These are phyloP conservation scores for Endocalyx cinctus DNA, from an alignment of 2,329 filamentous ascomycete species.

Conservation along the genomic window DNA sequence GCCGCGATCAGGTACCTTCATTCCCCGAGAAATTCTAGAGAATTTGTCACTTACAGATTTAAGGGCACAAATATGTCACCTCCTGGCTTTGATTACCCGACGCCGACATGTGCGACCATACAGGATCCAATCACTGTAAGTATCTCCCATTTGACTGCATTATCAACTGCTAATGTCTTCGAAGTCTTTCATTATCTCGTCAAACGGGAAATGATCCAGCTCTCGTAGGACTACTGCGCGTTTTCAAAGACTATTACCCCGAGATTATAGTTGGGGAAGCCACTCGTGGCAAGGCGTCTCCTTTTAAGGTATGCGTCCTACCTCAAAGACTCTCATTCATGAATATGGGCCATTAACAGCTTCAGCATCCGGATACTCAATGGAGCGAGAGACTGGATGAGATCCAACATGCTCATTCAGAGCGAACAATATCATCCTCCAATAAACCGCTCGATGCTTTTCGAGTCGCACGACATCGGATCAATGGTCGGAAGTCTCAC, in stretches of 20 bases:
- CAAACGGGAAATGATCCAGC: constrained; percentile 68
- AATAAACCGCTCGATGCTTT: constrained; percentile 50
- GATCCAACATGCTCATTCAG: constrained; percentile 57
- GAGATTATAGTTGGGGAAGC: constrained; percentile 77
- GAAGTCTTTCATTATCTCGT: constrained; percentile 52
- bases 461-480: constrained; percentile 54
- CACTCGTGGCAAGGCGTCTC: constrained; percentile 54
- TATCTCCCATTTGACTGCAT: constrained; percentile 1
- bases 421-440: constrained; percentile 40
- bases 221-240: constrained; percentile 67
- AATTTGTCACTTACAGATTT: constrained; percentile 19
- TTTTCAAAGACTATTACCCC: constrained; percentile 90
- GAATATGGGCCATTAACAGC: constrained; percentile 18
- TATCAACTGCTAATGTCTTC: no score
- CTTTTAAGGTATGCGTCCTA: constrained; percentile 53
- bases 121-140: constrained; percentile 71
- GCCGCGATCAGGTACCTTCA: constrained; percentile 60
- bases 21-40: no score
- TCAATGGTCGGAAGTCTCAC: constrained; percentile 41
- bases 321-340: background rate
- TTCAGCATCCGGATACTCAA: constrained; percentile 66
- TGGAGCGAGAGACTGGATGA: constrained; percentile 66
- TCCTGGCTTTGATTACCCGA: constrained; percentile 73
- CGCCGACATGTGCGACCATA: constrained; percentile 81
- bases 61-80: constrained; percentile 64